A percentile compares a stretch with the other conserved stretches of the same genome.
These are phyloP conservation scores for Leptodermis oblonga DNA, from an alignment of 257 asterid species.

Conservation along the genomic window DNA sequence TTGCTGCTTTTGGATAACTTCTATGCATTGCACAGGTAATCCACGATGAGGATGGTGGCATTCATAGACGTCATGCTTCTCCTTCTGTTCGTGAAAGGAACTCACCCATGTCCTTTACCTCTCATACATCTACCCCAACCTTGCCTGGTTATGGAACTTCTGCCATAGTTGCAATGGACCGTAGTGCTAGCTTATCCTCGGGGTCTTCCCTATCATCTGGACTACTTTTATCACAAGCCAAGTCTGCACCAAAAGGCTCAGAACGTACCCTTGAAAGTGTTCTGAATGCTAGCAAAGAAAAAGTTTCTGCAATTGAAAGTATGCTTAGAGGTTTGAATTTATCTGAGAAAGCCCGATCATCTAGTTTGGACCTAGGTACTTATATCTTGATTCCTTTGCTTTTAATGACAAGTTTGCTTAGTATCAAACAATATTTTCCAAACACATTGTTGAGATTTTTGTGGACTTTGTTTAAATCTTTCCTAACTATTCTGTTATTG, in stretches of 20 bases:
- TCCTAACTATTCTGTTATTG: conserved; percentile 44
- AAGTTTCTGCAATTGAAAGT: conserved; percentile 96
- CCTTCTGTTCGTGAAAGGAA: conserved; percentile 92
- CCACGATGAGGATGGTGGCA: conserved; percentile 95
- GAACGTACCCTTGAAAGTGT: conserved; percentile 98
- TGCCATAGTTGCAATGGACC: conserved; percentile 95
- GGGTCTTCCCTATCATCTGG: conserved; percentile 71
- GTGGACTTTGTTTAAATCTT: conserved; percentile 16
- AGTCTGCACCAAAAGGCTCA: conserved; percentile 54
- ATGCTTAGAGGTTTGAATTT: conserved; percentile 87
- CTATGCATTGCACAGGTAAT: conserved; percentile 45
- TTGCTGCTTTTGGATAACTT: background rate
- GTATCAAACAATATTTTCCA: background rate
- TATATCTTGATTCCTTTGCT: conserved; percentile 26
- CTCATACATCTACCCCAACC: conserved; percentile 65
- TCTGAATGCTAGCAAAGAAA: conserved; percentile 92
- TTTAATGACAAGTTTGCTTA: conserved; percentile 7
- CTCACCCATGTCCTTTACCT: conserved; percentile 47
- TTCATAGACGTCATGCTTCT: conserved; percentile 93
- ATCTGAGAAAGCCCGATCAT: conserved; percentile 75
- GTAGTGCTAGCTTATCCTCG: conserved; percentile 68
- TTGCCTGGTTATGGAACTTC: conserved; percentile 96
- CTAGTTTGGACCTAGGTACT: conserved; percentile 99
- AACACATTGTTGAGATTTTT: background rate
- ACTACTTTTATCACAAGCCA: conserved; percentile 64